A percentile compares a stretch with the other conserved stretches of the same genome.
Evolutionary conservation across 208 protist genomes (phyloP).

Genomic region (Porcisia hertigi): DNA sequence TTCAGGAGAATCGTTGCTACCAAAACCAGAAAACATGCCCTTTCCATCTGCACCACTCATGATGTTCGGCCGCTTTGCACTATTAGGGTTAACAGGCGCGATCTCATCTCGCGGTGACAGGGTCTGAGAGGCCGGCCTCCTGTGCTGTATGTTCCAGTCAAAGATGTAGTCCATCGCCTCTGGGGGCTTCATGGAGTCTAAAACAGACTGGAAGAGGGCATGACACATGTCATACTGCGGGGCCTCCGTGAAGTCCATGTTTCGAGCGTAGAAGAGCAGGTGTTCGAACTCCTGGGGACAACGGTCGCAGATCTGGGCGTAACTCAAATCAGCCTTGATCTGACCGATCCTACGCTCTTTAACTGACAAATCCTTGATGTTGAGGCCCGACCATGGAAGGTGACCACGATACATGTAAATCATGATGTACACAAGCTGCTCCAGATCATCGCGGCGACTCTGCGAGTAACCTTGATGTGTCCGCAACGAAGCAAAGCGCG

Average conservation of each 20-base stretch:
- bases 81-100: constrained; percentile 15
- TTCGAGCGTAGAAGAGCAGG: constrained; percentile 68
- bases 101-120: constrained; percentile 31
- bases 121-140: constrained; percentile 4
- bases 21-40: constrained; percentile 52
- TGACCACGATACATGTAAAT: constrained; percentile 95
- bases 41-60: constrained; percentile 43
- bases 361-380: constrained; percentile 79
- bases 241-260: constrained; percentile 59
- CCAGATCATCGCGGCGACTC: constrained; percentile 88
- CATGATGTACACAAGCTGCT: constrained; percentile 93
- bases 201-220: constrained; percentile 47
- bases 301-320: constrained; percentile 59
- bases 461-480: constrained; percentile 95
- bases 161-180: constrained; percentile 54
- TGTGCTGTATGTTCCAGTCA: constrained; percentile 37
- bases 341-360: constrained; percentile 62
- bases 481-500: constrained; percentile 96
- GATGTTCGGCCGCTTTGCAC: constrained; percentile 34
- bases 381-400: constrained; percentile 95
- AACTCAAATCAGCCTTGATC: constrained; percentile 58
- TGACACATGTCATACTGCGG: constrained; percentile 88
- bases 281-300: constrained; percentile 76
- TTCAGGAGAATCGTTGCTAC: constrained; percentile 33
- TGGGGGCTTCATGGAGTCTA: constrained; percentile 41